Conservation (phyloP, 202 grass and related monocot species). For the Zoysia matrella region DNA sequence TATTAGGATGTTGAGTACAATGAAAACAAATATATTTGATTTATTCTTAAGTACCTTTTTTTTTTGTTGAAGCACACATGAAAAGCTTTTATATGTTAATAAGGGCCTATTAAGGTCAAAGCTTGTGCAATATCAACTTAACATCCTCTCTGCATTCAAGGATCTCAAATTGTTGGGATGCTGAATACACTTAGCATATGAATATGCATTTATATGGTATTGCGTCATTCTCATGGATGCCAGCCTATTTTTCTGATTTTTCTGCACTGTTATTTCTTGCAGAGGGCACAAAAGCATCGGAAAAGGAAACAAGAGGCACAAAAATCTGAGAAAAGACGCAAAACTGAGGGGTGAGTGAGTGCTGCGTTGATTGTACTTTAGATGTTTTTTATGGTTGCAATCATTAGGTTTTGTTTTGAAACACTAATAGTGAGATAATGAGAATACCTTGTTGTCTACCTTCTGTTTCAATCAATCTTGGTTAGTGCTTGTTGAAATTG, state of each 20-base stretch:
- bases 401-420: background rate
- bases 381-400: background rate
- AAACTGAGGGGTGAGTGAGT: background rate
- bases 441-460: background rate
- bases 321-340: background rate
- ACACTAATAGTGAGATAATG: background rate
- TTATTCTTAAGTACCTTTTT: background rate
- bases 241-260: background rate
- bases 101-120: conserved; percentile 35
- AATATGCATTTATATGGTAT: conserved; percentile 4
- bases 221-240: background rate
- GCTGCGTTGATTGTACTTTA: background rate
- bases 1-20: conserved; percentile 27
- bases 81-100: conserved; percentile 34
- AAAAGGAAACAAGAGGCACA: conserved; percentile 48
- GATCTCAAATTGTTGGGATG: conserved; percentile 11
- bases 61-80: background rate
- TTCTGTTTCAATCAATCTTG: background rate
- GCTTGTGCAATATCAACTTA: conserved; percentile 26
- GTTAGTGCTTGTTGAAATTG: background rate
- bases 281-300: conserved; percentile 55
- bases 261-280: conserved; percentile 27
- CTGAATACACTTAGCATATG: conserved; percentile 4
- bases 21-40: background rate
- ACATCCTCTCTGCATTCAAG: background rate